These are phyloP conservation scores for Solanum ossicruentum DNA, from an alignment of 257 asterid species.

Conservation along the genomic window DNA sequence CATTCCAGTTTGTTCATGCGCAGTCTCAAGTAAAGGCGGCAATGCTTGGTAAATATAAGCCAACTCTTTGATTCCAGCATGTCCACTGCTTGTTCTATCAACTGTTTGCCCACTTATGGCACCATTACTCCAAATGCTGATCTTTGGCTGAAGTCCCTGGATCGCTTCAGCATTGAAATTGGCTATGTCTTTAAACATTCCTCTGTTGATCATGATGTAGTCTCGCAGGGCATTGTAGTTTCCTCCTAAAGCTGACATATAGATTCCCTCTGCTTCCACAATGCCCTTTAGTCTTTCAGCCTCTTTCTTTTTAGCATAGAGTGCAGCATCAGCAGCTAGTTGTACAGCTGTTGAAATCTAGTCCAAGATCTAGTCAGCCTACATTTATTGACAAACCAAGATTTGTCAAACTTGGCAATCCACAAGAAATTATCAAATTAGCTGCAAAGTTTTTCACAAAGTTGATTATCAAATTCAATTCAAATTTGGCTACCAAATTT, in stretches of 20 bases:
- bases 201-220: conserved; percentile 40
- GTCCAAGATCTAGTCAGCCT: too few relatives aligned
- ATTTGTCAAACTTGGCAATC: too few relatives aligned
- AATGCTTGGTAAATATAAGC: conserved; percentile 41
- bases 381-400: too few relatives aligned
- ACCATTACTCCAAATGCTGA: conserved; percentile 48
- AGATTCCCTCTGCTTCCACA: conserved; percentile 52
- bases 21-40: conserved; percentile 49
- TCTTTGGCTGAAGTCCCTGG: conserved; percentile 46
- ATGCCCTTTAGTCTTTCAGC: conserved; percentile 42
- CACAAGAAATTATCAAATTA: too few relatives aligned
- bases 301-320: conserved; percentile 44
- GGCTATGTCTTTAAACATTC: conserved; percentile 38
- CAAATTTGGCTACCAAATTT: too few relatives aligned
- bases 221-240: conserved; percentile 37
- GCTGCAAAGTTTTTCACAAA: too few relatives aligned
- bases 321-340: conserved; percentile 34
- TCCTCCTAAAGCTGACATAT: conserved; percentile 37
- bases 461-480: too few relatives aligned
- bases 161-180: conserved; percentile 40
- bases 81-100: not conserved
- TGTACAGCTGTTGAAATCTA: too few relatives aligned
- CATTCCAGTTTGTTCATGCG: conserved; percentile 67
- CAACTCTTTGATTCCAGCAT: conserved; percentile 33
- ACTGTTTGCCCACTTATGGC: not conserved